Percentiles rank a stretch among this genome's conserved stretches.
Evolutionary conservation across 2,329 filamentous ascomycete species (phyloP).

Genomic region (Dactylellina haptotyla): DNA sequence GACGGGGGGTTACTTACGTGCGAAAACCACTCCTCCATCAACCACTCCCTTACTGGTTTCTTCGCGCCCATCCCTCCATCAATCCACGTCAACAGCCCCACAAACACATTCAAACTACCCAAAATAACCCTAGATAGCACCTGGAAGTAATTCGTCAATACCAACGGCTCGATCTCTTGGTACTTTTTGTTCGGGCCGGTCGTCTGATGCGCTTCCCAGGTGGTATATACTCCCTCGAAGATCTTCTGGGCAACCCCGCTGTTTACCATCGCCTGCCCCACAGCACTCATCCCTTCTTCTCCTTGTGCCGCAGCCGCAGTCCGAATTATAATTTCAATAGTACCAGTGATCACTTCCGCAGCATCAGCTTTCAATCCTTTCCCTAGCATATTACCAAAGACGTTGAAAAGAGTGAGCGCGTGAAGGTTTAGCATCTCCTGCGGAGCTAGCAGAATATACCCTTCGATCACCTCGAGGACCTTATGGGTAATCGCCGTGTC

Average conservation of each 20-base stretch:
- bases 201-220: conserved; percentile 79
- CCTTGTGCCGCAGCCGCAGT: conserved; percentile 72
- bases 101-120: conserved; percentile 73
- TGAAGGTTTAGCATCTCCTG: conserved; percentile 71
- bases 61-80: conserved; percentile 56
- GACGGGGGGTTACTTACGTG: conserved; percentile 54
- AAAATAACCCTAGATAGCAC: conserved; percentile 79
- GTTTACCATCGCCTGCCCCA: conserved; percentile 73
- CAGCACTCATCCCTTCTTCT: conserved; percentile 69
- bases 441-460: conserved; percentile 76
- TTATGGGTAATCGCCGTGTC: too few species aligned
- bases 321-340: conserved; percentile 74
- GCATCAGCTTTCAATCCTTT: conserved; percentile 64
- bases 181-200: conserved; percentile 80
- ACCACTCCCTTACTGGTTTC: conserved; percentile 62
- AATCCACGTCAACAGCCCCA: conserved; percentile 61
- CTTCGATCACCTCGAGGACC: conserved; percentile 73
- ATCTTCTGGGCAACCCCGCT: conserved; percentile 72
- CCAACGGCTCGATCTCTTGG: conserved; percentile 75
- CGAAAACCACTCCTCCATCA: conserved; percentile 66
- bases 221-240: conserved; percentile 73
- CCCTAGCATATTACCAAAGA: conserved; percentile 64
- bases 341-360: conserved; percentile 69
- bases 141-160: conserved; percentile 85
- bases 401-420: conserved; percentile 63